phyloP scores from a whole-genome alignment of 2,329 filamentous ascomycete genomes.

The Pseudogymnoascus verrucosus region DNA sequence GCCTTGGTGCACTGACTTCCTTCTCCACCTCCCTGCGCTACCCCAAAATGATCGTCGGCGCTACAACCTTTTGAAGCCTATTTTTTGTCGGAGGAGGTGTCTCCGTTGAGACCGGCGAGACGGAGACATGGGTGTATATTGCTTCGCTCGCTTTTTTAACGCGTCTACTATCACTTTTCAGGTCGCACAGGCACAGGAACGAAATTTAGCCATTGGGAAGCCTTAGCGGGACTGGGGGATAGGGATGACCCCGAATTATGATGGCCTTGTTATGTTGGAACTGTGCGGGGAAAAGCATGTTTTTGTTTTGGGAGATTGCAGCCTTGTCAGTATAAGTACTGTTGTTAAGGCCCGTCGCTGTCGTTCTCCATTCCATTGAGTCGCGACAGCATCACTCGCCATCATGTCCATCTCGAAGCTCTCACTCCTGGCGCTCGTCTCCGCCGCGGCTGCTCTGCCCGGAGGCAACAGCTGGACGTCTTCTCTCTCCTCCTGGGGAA shows the following conservation, averaged over 20 bases:
- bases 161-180: background rate
- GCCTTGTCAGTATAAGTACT: constrained; percentile 3
- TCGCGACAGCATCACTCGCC: constrained; percentile 42
- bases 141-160: background rate
- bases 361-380: background rate
- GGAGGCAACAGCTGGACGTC: constrained; percentile 97
- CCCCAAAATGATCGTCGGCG: background rate
- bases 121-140: constrained; percentile 3
- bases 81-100: background rate
- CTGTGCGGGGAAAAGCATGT: background rate
- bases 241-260: background rate
- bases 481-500: constrained; percentile 74
- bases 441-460: constrained; percentile 59
- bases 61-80: constrained; percentile 1
- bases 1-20: background rate
- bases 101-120: background rate
- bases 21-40: background rate
- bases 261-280: constrained; percentile 2
- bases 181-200: background rate
- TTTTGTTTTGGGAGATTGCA: constrained; percentile 1
- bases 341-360: background rate
- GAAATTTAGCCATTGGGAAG: constrained; percentile 9
- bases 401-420: constrained; percentile 37
- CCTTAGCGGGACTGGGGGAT: background rate
- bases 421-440: constrained; percentile 29